Evolutionary conservation across 768 basidiomycete species (phyloP), one percentile per base, ranked within the genome.

Genomic region (Rhodotorula babjevae): DNA sequence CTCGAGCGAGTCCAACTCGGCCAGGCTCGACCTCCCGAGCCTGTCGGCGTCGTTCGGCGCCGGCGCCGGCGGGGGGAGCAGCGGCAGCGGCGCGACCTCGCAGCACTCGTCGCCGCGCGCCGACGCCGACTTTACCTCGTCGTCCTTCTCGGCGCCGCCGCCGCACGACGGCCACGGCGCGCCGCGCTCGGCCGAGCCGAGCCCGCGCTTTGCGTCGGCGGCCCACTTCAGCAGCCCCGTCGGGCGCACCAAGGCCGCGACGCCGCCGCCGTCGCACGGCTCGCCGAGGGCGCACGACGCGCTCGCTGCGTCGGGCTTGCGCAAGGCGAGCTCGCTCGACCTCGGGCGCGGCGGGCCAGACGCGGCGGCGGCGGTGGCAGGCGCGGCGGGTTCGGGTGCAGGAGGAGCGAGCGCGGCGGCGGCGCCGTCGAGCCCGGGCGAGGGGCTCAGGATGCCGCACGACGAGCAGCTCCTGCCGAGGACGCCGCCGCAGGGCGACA

Each of bases 291-390:
- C 31, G 33, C 40, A 55, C 33, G 61, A 49, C 15, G 7, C 40
- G 31, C 25, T 31, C 27, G 29, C 46, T 0, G n/a, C 50, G 0
- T 68, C 69, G 4, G 53, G 29, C 11, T 27, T 68, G n/a, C 59
- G 74, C 16, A 75, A 71, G 40, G 61, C 70, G 6, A 53, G 31
- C 60, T 71, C 69, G 53, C 61, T 75, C 19, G 74, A 75, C 53
- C 65, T 75, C 3, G 71, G 71, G 3, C 66, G 71, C 23, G 57
- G 19, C n/a, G n/a, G 29, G n/a, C 14, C 14, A 12, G 53, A 55
- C 53, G 27, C n/a, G n/a, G 14, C 14, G 27, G n/a, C n/a, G 11
- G n/a, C 14, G 29, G 49, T 3, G 18, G 49, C 49, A 19, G 49
- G 49, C 2, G 49, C 19, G 10, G 23, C 15, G 49, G 36, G 36